A percentile compares a stretch with the other conserved stretches of the same genome.
These are phyloP conservation scores for Leccinum longicurvipes DNA, from an alignment of 768 basidiomycete genomes.

Conservation along the genomic window DNA sequence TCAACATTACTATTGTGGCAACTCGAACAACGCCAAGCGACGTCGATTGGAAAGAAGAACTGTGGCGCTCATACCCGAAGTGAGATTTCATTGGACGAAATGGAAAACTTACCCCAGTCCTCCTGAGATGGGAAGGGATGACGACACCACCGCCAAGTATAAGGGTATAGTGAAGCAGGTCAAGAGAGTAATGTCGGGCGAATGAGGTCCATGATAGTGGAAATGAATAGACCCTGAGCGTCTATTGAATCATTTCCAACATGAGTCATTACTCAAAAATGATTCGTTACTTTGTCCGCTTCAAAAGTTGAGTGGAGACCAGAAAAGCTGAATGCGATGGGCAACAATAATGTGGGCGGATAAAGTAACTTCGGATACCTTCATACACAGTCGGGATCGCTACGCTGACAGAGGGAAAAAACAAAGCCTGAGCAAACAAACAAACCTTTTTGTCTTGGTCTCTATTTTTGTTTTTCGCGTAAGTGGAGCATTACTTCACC, in stretches of 20 bases:
- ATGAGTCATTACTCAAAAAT: neutral
- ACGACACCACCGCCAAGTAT: constrained; percentile 15
- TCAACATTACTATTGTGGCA: neutral
- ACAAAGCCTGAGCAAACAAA: neutral
- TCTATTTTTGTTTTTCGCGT: neutral
- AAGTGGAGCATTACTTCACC: constrained; percentile 8
- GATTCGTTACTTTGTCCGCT: constrained; percentile 1
- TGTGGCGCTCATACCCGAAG: constrained; percentile 16
- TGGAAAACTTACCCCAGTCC: constrained; percentile 12
- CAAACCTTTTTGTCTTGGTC: neutral
- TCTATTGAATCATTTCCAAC: neutral
- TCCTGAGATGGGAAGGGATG: constrained; percentile 10
- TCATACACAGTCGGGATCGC: neutral
- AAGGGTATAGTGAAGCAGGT: neutral
- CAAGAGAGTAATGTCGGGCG: neutral
- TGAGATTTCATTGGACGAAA: constrained; percentile 4
- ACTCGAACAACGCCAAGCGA: neutral
- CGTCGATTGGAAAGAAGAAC: neutral
- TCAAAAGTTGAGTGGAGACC: constrained; percentile 11
- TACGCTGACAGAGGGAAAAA: neutral
- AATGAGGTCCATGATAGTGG: neutral
- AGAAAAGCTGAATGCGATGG: neutral
- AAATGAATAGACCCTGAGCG: constrained; percentile 3
- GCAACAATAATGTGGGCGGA: neutral
- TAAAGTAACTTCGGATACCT: neutral